Conservation (phyloP, 345 rosid genomes). For the Populus ilicifolia region DNA sequence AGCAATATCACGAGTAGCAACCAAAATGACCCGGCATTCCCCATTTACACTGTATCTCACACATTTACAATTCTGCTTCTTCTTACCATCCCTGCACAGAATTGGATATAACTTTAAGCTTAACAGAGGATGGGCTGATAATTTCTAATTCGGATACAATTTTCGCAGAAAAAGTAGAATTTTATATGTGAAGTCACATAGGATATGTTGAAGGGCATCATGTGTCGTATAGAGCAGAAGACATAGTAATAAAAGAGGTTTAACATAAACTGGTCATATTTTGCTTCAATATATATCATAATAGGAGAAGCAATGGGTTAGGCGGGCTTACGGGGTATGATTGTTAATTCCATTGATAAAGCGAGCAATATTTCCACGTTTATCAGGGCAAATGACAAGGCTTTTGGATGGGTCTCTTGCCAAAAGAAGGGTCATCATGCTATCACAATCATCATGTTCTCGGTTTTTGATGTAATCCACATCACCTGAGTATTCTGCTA, state of each 20-base stretch:
- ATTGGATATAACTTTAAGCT: constrained; percentile 23
- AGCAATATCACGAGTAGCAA: constrained; percentile 78
- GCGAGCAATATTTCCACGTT: constrained; percentile 82
- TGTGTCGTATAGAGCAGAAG: neutral
- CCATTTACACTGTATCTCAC: constrained; percentile 82
- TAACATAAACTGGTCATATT: neutral
- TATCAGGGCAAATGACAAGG: constrained; percentile 86
- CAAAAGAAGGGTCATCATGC: constrained; percentile 85
- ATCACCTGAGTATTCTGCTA: constrained; percentile 86
- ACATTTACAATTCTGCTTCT: constrained; percentile 92
- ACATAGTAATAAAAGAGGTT: neutral
- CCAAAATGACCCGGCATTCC: constrained; percentile 80
- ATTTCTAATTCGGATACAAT: neutral
- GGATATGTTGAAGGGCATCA: neutral
- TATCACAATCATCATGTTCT: constrained; percentile 81
- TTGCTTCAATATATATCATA: neutral
- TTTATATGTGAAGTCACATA: neutral
- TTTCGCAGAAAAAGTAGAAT: neutral
- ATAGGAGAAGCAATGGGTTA: constrained; percentile 8
- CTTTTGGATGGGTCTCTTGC: constrained; percentile 57
- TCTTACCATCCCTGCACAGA: constrained; percentile 75
- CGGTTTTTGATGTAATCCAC: constrained; percentile 77
- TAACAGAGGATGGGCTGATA: constrained; percentile 3
- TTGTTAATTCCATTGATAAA: constrained; percentile 90
- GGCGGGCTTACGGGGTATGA: constrained; percentile 61